A percentile compares a stretch with the other conserved stretches of the same genome.
Conservation (phyloP, 2,329 filamentous ascomycete genomes). For the Dactylellina haptotyla region DNA sequence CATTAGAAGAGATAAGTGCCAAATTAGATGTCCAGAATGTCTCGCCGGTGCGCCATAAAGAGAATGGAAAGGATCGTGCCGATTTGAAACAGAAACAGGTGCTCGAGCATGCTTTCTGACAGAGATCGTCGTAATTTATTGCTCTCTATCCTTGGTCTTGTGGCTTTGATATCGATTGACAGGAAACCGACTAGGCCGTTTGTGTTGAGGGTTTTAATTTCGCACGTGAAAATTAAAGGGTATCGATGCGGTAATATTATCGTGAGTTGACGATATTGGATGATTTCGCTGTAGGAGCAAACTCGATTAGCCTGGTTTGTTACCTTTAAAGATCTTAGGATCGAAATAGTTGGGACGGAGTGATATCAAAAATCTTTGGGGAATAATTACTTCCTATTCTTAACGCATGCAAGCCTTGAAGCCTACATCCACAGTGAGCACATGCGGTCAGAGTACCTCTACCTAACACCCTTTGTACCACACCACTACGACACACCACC, state of each 20-base stretch:
- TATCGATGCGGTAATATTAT: not conserved
- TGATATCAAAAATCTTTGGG: not conserved
- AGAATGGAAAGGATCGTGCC: slow-evolving; percentile 10
- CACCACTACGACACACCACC: slow-evolving; percentile 2
- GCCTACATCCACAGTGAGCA: not conserved
- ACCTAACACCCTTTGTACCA: not conserved
- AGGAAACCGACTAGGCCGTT: not conserved
- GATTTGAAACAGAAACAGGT: slow-evolving; percentile 13
- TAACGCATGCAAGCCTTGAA: not conserved
- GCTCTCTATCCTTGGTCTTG: not conserved
- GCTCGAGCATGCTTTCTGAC: slow-evolving; percentile 13
- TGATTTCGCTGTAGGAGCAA: not conserved
- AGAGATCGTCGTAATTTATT: not conserved
- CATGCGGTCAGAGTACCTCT: not conserved
- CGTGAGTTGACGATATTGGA: not conserved
- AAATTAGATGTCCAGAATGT: slow-evolving; percentile 7
- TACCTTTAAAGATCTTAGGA: slow-evolving; percentile 8
- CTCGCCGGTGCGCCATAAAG: not conserved
- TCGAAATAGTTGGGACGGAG: slow-evolving; percentile 4
- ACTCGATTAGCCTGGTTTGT: not conserved
- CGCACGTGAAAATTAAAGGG: slow-evolving; percentile 2
- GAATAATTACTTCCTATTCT: not conserved
- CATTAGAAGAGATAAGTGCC: slow-evolving; percentile 12
- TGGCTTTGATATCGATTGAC: not conserved
- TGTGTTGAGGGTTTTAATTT: not conserved